Base-by-base conservation (phyloP, 345 rosid genomes). In the Euphorbia lathyris region DNA sequence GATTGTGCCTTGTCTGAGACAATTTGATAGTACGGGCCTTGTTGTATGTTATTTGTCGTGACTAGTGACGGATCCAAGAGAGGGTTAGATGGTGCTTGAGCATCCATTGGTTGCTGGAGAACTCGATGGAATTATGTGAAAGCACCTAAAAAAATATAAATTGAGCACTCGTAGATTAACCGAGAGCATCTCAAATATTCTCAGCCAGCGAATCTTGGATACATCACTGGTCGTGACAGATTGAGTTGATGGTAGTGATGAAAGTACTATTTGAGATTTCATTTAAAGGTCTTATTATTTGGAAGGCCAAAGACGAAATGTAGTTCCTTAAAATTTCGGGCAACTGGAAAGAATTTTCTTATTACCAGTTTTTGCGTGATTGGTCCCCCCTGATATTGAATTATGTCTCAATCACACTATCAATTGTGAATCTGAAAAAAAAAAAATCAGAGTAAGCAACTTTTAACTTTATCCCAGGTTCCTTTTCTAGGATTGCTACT, bases 331-430 rank as follows among this genome's bases (percentile, higher is more conserved):
- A 16, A 25, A 25, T 32, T 58, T 56, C 27, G 38, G 14, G 62
- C 62, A 29, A 58, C 38, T 4, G 14, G 22, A 51, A 51, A 55
- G 58, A 55, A 55, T 22, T 55, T 55, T 7, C 58, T 22, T 7
- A 23, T n/a, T 20, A 19, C 25, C 10, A 20, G 25, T 19, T 20
- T 0, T 51, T 19, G 56, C 8, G 7, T 51, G n/a, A n/a, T n/a
- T n/a, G 56, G 56, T 51, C 25, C 56, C 22, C 2, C 4, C 23
- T 51, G 56, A 19, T 20, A 19, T 19, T 51, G 25, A 51, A 19
- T 51, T 51, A 51, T 51, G 56, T 51, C 51, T 45, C 56, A 19
- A 20, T 51, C 56, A 51, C 23, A 51, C 56, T 56, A 25, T 53
- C 16, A 56, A 25, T 25, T 23, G 3, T 56, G 60, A 7, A 12